phyloP scores from a whole-genome alignment of 305 asterid species.

The Fraxinus sp. region DNA sequence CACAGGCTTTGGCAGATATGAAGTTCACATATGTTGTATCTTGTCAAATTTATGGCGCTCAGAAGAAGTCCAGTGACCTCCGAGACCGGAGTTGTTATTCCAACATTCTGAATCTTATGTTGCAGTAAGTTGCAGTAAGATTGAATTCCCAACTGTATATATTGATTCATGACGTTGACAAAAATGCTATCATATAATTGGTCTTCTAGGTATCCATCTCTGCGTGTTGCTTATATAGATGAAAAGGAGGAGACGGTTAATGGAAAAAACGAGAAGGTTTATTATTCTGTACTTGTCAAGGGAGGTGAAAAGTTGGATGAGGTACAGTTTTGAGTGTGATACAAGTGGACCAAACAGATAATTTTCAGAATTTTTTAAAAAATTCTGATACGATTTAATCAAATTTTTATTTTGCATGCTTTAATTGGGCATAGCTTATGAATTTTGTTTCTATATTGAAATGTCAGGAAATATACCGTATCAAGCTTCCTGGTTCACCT shows the following conservation, averaged over 20 bases:
- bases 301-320: slow-evolving; percentile 94
- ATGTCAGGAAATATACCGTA: slow-evolving; percentile 90
- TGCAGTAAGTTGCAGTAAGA: slow-evolving; percentile 62
- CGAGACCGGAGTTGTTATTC: slow-evolving; percentile 74
- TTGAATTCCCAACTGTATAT: slow-evolving; percentile 3
- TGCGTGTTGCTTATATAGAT: slow-evolving; percentile 98
- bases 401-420: slow-evolving; percentile 15
- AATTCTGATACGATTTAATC: background rate
- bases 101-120: slow-evolving; percentile 90
- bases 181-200: slow-evolving; percentile 16
- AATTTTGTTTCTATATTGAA: slow-evolving; percentile 13
- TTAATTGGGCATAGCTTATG: slow-evolving; percentile 17
- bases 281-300: slow-evolving; percentile 95
- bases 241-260: slow-evolving; percentile 70
- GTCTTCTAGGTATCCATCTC: slow-evolving; percentile 77
- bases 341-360: slow-evolving; percentile 9
- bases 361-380: background rate
- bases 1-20: slow-evolving; percentile 90
- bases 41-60: slow-evolving; percentile 92
- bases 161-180: slow-evolving; percentile 17
- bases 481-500: slow-evolving; percentile 97
- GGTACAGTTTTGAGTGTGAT: slow-evolving; percentile 46
- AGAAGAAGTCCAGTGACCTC: slow-evolving; percentile 74
- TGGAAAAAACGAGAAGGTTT: slow-evolving; percentile 61
- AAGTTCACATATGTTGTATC: slow-evolving; percentile 97